Base-by-base conservation (phyloP, 805 yeast species). In the Candida michaelii region DNA sequence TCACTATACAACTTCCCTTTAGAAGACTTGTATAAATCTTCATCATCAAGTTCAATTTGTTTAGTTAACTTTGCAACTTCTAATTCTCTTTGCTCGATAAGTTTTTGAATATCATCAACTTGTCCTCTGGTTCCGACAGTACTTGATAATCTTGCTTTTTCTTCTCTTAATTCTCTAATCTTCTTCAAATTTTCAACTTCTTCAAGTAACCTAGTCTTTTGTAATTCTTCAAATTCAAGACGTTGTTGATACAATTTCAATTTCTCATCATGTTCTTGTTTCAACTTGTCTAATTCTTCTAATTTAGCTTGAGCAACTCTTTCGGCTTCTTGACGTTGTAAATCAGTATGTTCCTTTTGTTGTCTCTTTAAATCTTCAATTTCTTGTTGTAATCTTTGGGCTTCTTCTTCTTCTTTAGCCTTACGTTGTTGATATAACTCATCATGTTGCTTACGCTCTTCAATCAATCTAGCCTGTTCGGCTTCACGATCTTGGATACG, bases 171-270 rank as follows among this genome's bases (percentile, higher is more conserved):
- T 23, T 62, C 64, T 52, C 60, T 58, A 52, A 64, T 60, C 48
- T 62, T 60, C 52, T 70, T 69, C 54, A 71, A 60, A 49, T 67
- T 65, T 19, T 58, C 65, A 42, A 62, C 64, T 53, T 66, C 76
- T 36, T 61, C 73, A 51, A 61, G 52, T 47, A 69, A 58, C 46
- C 68, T 62, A 35, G 53, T 48, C 51, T 59, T 61, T 52, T 70
- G 69, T 41, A 63, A 60, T 50, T 66, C 73, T 49, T 65, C 71
- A 38, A 61, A 57, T 38, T 61, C 64, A 46, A 64, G 55, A 44
- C 58, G 55, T 34, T 59, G 49, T 39, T 57, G 55, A 45, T 53
- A 63, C 39, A 65, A 56, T 42, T 44, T 54, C 46, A 62, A 46
- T 48, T 59, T 59, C 19, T 56, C 69, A 19, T 56, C 60, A 45